phyloP scores from a whole-genome alignment of 2,329 filamentous ascomycete species.

The Teratosphaeria destructans region DNA sequence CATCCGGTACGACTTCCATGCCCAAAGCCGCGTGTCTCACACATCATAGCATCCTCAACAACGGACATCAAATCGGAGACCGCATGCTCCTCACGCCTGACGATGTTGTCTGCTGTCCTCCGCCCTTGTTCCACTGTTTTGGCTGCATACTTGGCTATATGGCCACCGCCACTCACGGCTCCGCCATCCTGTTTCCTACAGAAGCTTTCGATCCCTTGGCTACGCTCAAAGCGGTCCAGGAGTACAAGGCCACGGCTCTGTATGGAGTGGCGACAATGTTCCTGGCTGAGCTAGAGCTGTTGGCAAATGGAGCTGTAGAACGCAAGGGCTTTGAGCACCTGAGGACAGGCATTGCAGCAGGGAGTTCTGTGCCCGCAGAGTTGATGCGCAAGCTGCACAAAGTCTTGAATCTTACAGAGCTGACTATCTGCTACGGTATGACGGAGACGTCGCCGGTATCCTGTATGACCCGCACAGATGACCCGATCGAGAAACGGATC shows the following conservation, averaged over 20 bases:
- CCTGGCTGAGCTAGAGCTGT: constrained; percentile 69
- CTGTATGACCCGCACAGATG: constrained; percentile 70
- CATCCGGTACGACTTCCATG: constrained; percentile 80
- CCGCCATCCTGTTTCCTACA: constrained; percentile 71
- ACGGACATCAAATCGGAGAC: constrained; percentile 72
- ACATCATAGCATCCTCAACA: constrained; percentile 83
- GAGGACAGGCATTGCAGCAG: constrained; percentile 84
- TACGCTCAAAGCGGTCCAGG: constrained; percentile 53
- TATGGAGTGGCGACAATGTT: constrained; percentile 97
- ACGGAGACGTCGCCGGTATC: constrained; percentile 72
- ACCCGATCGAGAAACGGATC: constrained; percentile 63
- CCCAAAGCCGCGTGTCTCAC: constrained; percentile 83
- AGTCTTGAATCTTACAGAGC: constrained; percentile 62
- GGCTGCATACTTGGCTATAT: constrained; percentile 89
- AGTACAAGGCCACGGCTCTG: constrained; percentile 55
- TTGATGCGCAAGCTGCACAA: constrained; percentile 69
- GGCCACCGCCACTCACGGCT: constrained; percentile 78
- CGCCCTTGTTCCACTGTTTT: constrained; percentile 61
- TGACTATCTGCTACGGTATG: constrained; percentile 96
- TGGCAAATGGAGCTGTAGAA: constrained; percentile 31
- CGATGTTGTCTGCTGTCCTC: constrained; percentile 60
- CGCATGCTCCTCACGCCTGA: constrained; percentile 67
- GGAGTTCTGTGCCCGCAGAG: constrained; percentile 70
- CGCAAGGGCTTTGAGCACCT: constrained; percentile 53
- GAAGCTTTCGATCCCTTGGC: constrained; percentile 78